Conservation (phyloP, 2,329 filamentous ascomycete species). For the Arthrobotrys sinensis region DNA sequence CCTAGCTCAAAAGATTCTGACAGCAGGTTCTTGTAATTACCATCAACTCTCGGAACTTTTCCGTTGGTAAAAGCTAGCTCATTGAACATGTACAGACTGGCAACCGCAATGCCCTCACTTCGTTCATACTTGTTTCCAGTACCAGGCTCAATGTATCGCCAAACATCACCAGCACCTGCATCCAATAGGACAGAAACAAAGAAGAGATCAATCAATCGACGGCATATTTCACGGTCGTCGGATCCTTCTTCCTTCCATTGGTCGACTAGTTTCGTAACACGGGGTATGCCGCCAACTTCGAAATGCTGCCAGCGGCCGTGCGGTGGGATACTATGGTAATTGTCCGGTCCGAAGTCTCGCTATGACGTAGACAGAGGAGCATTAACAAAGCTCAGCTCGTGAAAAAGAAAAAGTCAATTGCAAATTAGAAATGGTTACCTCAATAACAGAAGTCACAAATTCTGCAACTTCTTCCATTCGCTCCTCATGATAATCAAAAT, state of each 20-base stretch:
- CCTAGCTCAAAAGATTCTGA: conserved; percentile 82
- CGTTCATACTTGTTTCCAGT: conserved; percentile 85
- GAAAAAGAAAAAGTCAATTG: background rate
- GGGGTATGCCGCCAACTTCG: conserved; percentile 80
- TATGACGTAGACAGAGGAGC: conserved; percentile 65
- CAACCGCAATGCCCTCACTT: conserved; percentile 88
- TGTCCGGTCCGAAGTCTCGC: conserved; percentile 80
- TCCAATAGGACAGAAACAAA: conserved; percentile 85
- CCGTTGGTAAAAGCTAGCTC: conserved; percentile 82
- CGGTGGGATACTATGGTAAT: conserved; percentile 80
- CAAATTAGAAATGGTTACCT: conserved; percentile 70
- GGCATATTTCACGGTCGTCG: conserved; percentile 80
- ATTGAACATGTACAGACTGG: conserved; percentile 70
- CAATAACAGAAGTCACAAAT: conserved; percentile 92
- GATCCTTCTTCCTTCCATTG: conserved; percentile 78
- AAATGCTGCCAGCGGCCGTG: conserved; percentile 90
- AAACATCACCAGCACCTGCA: conserved; percentile 88
- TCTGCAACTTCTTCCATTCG: conserved; percentile 87
- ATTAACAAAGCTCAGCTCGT: background rate
- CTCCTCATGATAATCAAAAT: conserved; percentile 89
- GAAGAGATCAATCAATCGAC: conserved; percentile 83
- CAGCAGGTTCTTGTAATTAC: conserved; percentile 84
- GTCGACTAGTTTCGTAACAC: conserved; percentile 79
- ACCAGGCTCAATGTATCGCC: conserved; percentile 93
- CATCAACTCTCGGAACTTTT: conserved; percentile 92